These are phyloP conservation scores for Ceratocystis eucalypticola DNA, from an alignment of 2,329 filamentous ascomycete species.

Conservation along the genomic window DNA sequence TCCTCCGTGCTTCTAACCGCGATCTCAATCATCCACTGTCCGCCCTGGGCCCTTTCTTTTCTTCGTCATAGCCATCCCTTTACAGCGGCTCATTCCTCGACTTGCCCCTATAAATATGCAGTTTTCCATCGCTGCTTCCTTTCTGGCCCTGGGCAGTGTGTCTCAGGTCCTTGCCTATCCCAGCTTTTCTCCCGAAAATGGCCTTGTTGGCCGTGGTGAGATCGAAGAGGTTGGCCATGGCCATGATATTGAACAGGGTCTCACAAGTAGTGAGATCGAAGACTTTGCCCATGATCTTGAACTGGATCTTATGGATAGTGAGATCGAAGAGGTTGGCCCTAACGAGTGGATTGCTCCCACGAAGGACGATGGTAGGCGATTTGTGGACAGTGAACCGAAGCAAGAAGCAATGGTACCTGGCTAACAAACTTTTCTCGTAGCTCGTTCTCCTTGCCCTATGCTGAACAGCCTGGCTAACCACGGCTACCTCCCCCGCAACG, in stretches of 20 bases:
- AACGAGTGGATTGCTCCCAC: slow-evolving; percentile 18
- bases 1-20: neutral
- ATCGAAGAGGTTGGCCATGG: too few relatives aligned
- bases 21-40: neutral
- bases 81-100: neutral
- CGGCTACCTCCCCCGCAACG: slow-evolving; percentile 21
- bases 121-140: slow-evolving; percentile 3
- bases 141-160: slow-evolving; percentile 14
- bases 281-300: neutral
- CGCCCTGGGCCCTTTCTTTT: neutral
- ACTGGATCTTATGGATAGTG: neutral
- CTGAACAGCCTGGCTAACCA: slow-evolving; percentile 23
- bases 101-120: slow-evolving; percentile 6
- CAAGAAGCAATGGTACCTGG: too few relatives aligned
- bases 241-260: too few relatives aligned
- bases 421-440: slow-evolving; percentile 2
- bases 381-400: neutral
- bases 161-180: slow-evolving; percentile 15
- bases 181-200: neutral
- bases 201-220: neutral
- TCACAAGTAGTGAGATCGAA: too few relatives aligned
- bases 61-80: neutral
- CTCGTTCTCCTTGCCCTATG: slow-evolving; percentile 22
- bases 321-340: neutral
- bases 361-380: slow-evolving; percentile 9